phyloP scores from a whole-genome alignment of 306 rosid genomes.

The Neltuma alba region DNA sequence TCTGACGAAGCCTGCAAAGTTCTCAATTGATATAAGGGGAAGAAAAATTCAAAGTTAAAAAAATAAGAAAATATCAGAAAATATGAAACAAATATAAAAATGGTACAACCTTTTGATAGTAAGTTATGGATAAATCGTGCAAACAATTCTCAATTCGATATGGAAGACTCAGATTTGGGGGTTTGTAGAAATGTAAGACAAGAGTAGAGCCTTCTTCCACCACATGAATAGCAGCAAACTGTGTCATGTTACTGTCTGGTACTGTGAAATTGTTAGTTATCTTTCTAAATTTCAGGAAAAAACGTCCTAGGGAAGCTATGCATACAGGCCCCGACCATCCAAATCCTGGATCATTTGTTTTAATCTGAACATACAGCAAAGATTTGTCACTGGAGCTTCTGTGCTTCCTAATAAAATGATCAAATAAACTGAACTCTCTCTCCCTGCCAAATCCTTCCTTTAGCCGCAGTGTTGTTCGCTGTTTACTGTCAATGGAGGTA shows the following conservation, averaged over 20 bases:
- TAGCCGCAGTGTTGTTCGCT: conserved; percentile 60
- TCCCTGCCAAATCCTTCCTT: conserved; percentile 59
- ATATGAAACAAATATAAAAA: conserved; percentile 24
- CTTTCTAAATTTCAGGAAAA: conserved; percentile 86
- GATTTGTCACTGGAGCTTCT: conserved; percentile 61
- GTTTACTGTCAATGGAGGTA: conserved; percentile 60
- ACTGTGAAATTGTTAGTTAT: conserved; percentile 45
- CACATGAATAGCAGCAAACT: conserved; percentile 79
- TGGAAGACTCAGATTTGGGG: conserved; percentile 80
- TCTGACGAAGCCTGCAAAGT: conserved; percentile 67
- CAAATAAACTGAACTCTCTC: conserved; percentile 73
- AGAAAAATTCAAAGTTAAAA: background rate
- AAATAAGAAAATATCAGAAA: background rate
- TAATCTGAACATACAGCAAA: conserved; percentile 63
- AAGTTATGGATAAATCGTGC: conserved; percentile 66
- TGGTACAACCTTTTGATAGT: conserved; percentile 80
- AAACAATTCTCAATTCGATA: conserved; percentile 85
- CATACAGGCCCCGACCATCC: conserved; percentile 97
- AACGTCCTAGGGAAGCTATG: conserved; percentile 87
- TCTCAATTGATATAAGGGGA: conserved; percentile 38
- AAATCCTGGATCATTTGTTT: conserved; percentile 57
- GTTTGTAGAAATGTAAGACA: conserved; percentile 74
- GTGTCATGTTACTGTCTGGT: conserved; percentile 47
- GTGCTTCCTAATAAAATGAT: conserved; percentile 76
- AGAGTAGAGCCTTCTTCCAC: conserved; percentile 91